Conservation (phyloP, 768 basidiomycete species). For the Harrya chromipes region DNA sequence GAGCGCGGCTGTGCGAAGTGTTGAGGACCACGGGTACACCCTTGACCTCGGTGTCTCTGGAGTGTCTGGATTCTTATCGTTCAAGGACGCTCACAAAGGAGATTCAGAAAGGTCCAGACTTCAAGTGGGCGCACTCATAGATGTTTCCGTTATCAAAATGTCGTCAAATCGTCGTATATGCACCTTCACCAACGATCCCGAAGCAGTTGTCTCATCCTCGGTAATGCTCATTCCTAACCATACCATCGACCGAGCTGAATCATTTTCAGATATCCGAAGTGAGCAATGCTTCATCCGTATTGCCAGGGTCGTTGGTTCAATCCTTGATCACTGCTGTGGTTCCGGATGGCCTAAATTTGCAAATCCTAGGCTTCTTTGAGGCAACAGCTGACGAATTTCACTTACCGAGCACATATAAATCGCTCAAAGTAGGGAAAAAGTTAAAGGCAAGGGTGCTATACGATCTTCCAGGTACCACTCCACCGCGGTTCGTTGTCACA, state of each 20-base stretch:
- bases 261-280: constrained; percentile 65
- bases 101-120: constrained; percentile 36
- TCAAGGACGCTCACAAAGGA: constrained; percentile 59
- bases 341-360: constrained; percentile 76
- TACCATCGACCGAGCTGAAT: constrained; percentile 1
- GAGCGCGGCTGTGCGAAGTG: constrained; percentile 71
- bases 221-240: constrained; percentile 39
- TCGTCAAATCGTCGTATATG: constrained; percentile 79
- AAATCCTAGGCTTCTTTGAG: constrained; percentile 88
- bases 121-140: constrained; percentile 63
- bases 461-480: constrained; percentile 62
- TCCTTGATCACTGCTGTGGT: constrained; percentile 75
- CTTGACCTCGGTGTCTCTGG: constrained; percentile 79
- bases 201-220: constrained; percentile 46
- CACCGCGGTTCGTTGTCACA: constrained; percentile 82
- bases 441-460: constrained; percentile 85
- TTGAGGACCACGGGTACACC: constrained; percentile 94
- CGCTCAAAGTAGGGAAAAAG: constrained; percentile 65
- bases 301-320: constrained; percentile 84
- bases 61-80: constrained; percentile 82
- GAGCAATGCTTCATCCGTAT: constrained; percentile 71
- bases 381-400: constrained; percentile 87
- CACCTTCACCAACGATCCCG: constrained; percentile 56
- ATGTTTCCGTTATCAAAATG: constrained; percentile 62
- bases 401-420: constrained; percentile 43